Evolutionary conservation across 371 early-diverging fungal species (phyloP).

Genomic region (Syncephalastrum racemosum): DNA sequence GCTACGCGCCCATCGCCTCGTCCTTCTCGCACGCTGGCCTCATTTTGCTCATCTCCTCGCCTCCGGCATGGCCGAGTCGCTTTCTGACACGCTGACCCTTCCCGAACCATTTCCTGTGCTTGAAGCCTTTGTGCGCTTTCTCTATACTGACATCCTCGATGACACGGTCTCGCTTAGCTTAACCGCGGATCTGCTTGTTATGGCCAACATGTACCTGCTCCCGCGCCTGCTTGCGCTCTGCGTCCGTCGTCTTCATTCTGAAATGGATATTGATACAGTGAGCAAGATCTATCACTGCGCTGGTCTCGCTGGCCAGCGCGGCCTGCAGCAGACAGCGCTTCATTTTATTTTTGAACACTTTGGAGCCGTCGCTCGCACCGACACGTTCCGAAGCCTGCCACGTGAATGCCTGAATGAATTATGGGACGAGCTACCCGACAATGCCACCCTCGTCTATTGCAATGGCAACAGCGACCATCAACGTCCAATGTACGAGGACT

Average conservation of each 20-base stretch:
- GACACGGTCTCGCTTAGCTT: slow-evolving; percentile 33
- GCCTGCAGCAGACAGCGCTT: slow-evolving; percentile 57
- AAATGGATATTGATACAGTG: slow-evolving; percentile 56
- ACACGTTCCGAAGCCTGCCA: slow-evolving; percentile 54
- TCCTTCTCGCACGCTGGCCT: slow-evolving; percentile 67
- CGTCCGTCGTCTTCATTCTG: slow-evolving; percentile 46
- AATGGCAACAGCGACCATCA: slow-evolving; percentile 5
- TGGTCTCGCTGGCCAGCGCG: slow-evolving; percentile 53
- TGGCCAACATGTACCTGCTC: slow-evolving; percentile 64
- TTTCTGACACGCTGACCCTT: slow-evolving; percentile 42
- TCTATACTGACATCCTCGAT: slow-evolving; percentile 64
- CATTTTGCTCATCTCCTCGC: slow-evolving; percentile 56
- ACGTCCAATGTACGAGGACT: slow-evolving; percentile 9
- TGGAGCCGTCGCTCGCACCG: slow-evolving; percentile 62
- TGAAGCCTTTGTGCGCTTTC: slow-evolving; percentile 53
- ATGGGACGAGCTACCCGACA: slow-evolving; percentile 59
- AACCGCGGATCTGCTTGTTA: slow-evolving; percentile 61
- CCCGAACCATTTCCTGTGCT: slow-evolving; percentile 55
- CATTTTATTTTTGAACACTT: slow-evolving; percentile 66
- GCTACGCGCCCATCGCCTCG: slow-evolving; percentile 48
- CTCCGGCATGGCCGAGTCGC: slow-evolving; percentile 55
- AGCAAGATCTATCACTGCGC: slow-evolving; percentile 62
- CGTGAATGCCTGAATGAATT: slow-evolving; percentile 59
- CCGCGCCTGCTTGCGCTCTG: slow-evolving; percentile 58
- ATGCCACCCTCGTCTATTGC: slow-evolving; percentile 37